These are phyloP conservation scores for Boechera stricta DNA, from an alignment of 345 rosid species.

Conservation along the genomic window DNA sequence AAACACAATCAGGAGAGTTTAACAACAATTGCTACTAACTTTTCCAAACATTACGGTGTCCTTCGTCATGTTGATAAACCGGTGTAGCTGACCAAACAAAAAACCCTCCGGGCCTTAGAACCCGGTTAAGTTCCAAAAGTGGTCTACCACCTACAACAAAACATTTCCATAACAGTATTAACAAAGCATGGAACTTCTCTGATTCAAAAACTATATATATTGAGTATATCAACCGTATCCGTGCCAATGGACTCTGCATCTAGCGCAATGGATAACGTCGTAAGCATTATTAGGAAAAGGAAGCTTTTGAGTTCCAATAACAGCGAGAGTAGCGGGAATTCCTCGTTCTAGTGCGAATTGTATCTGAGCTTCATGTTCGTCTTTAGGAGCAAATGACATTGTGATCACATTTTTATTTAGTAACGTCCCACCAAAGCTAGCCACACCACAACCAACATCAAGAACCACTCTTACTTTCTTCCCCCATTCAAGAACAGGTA, in stretches of 20 bases:
- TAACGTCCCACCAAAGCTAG: slow-evolving; percentile 92
- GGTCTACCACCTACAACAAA: slow-evolving; percentile 80
- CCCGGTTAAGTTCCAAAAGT: slow-evolving; percentile 83
- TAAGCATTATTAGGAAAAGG: slow-evolving; percentile 69
- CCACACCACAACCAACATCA: slow-evolving; percentile 95
- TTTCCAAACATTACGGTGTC: slow-evolving; percentile 72
- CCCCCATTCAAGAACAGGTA: slow-evolving; percentile 73
- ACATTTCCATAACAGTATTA: slow-evolving; percentile 13
- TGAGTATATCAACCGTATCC: slow-evolving; percentile 42
- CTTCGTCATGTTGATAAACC: slow-evolving; percentile 68
- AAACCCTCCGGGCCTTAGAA: slow-evolving; percentile 92
- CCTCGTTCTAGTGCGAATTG: slow-evolving; percentile 94
- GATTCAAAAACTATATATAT: slow-evolving; percentile 41
- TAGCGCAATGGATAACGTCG: slow-evolving; percentile 89
- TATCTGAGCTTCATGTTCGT: slow-evolving; percentile 98
- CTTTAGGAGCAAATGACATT: slow-evolving; percentile 97
- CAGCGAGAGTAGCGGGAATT: slow-evolving; percentile 83
- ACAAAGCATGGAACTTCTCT: slow-evolving; percentile 10
- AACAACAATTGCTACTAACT: slow-evolving; percentile 47
- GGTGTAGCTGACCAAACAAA: slow-evolving; percentile 98
- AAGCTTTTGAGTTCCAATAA: slow-evolving; percentile 81
- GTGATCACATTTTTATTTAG: slow-evolving; percentile 76
- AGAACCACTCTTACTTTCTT: slow-evolving; percentile 70
- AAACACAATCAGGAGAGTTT: slow-evolving; percentile 2
- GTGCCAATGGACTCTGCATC: slow-evolving; percentile 96